Base-by-base conservation (phyloP, 2,329 filamentous ascomycete species). In the Paraconiothyrium brasiliense region DNA sequence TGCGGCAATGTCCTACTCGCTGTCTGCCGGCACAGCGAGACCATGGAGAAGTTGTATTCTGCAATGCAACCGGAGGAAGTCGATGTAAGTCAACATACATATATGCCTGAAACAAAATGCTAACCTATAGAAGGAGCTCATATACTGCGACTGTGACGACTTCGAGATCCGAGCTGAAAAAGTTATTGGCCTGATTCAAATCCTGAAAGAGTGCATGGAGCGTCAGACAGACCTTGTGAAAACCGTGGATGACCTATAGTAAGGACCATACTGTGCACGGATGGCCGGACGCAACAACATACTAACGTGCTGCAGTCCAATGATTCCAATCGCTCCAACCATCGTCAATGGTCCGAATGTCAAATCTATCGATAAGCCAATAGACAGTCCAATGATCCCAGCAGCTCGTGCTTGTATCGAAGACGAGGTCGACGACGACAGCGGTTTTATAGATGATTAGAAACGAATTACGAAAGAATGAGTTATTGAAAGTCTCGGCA, bases 141-240 rank as follows among this genome's bases (percentile, higher is more conserved):
- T 62, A n/a, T 62, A 59, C 52, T 62, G 60, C 52, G 57, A 62
- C 37, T 62, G 60, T 27, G 60, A 62, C 49, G 60, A 62, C 22
- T 59, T 59, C 30, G 60, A 62, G 39, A 27, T 59, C 5, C 60
- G 60, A 22, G 56, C 54, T 3, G 46, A 62, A 16, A 62, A 59
- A 24, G 51, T 62, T n/a, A 54, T 59, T 8, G 35, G 46, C 48
- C 30, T 62, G 47, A 49, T 62, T 11, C 51, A 51, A 11, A 59
- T 57, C 32, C 48, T 62, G 7, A 44, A 47, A 32, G 60, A 59
- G 48, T 59, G 60, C 34, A 59, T 62, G 60, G 57, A 59, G 39
- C 52, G 57, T 13, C 60, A 62, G 41, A 62, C 60, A 20, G 57
- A 62, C 13, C 56, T 62, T 16, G 60, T 56, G 11, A 48, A 59